phyloP scores from a whole-genome alignment of 306 rosid species.

The Vigna angularis region DNA sequence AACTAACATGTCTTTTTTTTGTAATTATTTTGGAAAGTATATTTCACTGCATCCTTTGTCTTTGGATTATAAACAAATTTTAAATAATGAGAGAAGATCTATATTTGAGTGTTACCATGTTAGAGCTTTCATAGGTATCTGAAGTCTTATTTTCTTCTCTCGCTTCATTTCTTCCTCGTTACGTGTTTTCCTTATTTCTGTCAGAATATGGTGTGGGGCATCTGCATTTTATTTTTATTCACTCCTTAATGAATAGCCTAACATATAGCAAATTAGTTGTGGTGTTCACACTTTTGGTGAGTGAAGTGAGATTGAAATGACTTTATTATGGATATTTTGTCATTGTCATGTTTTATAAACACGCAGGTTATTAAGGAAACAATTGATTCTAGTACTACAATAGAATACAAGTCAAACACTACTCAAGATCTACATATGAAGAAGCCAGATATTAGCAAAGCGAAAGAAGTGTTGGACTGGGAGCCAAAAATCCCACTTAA shows the following conservation, averaged over 20 bases:
- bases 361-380: slow-evolving; percentile 90
- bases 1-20: slow-evolving; percentile 11
- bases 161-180: slow-evolving; percentile 22
- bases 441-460: slow-evolving; percentile 95
- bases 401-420: slow-evolving; percentile 85
- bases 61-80: slow-evolving; percentile 20
- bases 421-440: slow-evolving; percentile 99
- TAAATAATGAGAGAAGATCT: slow-evolving; percentile 2
- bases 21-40: neutral
- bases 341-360: slow-evolving; percentile 35
- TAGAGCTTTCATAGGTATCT: slow-evolving; percentile 90
- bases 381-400: slow-evolving; percentile 89
- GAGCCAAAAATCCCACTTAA: slow-evolving; percentile 81
- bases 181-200: neutral
- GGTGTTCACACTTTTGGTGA: slow-evolving; percentile 8
- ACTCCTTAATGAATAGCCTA: slow-evolving; percentile 17
- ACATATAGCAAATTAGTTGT: slow-evolving; percentile 10
- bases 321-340: slow-evolving; percentile 6
- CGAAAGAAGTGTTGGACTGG: slow-evolving; percentile 92
- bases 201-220: neutral
- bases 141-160: slow-evolving; percentile 23
- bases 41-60: slow-evolving; percentile 25
- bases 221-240: slow-evolving; percentile 37
- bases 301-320: too few relatives aligned
- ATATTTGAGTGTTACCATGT: slow-evolving; percentile 62